These are phyloP conservation scores for Metschnikowia vanudenii DNA, from an alignment of 805 yeast genomes.

Conservation along the genomic window DNA sequence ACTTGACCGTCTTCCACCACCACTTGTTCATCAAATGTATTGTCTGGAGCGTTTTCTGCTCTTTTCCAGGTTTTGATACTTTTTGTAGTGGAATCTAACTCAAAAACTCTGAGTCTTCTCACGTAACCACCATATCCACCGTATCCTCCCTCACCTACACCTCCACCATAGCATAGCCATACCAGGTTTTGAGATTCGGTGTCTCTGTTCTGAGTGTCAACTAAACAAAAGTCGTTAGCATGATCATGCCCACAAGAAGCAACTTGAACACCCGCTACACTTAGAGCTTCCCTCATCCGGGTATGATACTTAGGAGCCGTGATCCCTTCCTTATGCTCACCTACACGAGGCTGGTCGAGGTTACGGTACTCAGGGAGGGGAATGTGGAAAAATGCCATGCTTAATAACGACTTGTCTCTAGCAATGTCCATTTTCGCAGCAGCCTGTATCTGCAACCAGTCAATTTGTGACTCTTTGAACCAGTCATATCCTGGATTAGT, in stretches of 20 bases:
- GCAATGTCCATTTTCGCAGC: slow-evolving; percentile 26
- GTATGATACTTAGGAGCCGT: slow-evolving; percentile 76
- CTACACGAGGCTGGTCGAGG: slow-evolving; percentile 48
- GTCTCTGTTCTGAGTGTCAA: slow-evolving; percentile 41
- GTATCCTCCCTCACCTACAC: slow-evolving; percentile 92
- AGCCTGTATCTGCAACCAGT: slow-evolving; percentile 43
- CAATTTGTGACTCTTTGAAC: slow-evolving; percentile 68
- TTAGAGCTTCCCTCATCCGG: slow-evolving; percentile 59
- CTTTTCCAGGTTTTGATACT: slow-evolving; percentile 71
- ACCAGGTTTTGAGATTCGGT: slow-evolving; percentile 36
- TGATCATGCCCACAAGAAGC: slow-evolving; percentile 93
- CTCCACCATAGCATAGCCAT: slow-evolving; percentile 96
- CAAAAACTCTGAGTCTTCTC: slow-evolving; percentile 75
- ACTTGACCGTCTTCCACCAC: slow-evolving; percentile 26
- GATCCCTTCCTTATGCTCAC: slow-evolving; percentile 66
- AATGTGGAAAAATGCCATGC: slow-evolving; percentile 93
- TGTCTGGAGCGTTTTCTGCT: slow-evolving; percentile 53
- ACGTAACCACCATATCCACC: slow-evolving; percentile 88
- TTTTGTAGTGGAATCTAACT: slow-evolving; percentile 51
- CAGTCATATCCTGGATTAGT: slow-evolving; percentile 80
- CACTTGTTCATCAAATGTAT: slow-evolving; percentile 48
- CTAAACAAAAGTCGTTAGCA: slow-evolving; percentile 85
- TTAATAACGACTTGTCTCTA: slow-evolving; percentile 40
- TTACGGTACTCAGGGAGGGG: slow-evolving; percentile 84
- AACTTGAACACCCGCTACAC: slow-evolving; percentile 68